Evolutionary conservation across 768 basidiomycete genomes (phyloP).

Genomic region (Amylocystis lapponica): DNA sequence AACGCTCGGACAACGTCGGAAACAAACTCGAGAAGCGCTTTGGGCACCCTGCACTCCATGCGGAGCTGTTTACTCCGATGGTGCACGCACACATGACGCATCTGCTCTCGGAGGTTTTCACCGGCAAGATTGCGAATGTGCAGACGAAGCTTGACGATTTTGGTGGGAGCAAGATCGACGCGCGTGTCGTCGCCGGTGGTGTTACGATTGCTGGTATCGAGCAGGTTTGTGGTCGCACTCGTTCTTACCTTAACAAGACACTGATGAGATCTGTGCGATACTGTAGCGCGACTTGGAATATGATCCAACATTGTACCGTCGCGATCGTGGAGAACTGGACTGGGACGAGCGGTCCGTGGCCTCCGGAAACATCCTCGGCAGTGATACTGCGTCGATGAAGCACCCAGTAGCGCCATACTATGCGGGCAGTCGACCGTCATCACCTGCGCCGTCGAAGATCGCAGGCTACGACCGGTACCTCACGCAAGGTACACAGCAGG

Average conservation of each 20-base stretch:
- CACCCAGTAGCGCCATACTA: conserved; percentile 26
- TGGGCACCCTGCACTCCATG: conserved; percentile 87
- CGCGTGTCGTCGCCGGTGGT: conserved; percentile 70
- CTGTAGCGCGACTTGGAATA: conserved; percentile 67
- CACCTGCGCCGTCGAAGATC: conserved; percentile 32
- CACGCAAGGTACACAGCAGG: conserved; percentile 37
- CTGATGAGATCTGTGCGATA: not conserved
- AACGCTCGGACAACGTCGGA: conserved; percentile 64
- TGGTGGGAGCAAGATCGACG: conserved; percentile 70
- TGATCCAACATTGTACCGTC: conserved; percentile 70
- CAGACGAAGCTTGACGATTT: conserved; percentile 70
- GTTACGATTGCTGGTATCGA: conserved; percentile 80
- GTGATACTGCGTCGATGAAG: conserved; percentile 36
- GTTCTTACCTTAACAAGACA: not conserved
- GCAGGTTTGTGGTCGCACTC: conserved; percentile 60
- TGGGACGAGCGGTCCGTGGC: conserved; percentile 82
- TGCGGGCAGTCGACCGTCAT: conserved; percentile 33
- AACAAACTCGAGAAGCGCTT: conserved; percentile 86
- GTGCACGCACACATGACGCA: conserved; percentile 83
- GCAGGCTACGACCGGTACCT: conserved; percentile 55
- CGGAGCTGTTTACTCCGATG: conserved; percentile 86
- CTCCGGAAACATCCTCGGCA: conserved; percentile 47
- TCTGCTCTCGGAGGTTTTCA: conserved; percentile 68
- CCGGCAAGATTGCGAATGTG: conserved; percentile 60
- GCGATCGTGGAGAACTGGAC: conserved; percentile 80